phyloP scores from a whole-genome alignment of 2,329 filamentous ascomycete species.

The Lomentospora prolificans region DNA sequence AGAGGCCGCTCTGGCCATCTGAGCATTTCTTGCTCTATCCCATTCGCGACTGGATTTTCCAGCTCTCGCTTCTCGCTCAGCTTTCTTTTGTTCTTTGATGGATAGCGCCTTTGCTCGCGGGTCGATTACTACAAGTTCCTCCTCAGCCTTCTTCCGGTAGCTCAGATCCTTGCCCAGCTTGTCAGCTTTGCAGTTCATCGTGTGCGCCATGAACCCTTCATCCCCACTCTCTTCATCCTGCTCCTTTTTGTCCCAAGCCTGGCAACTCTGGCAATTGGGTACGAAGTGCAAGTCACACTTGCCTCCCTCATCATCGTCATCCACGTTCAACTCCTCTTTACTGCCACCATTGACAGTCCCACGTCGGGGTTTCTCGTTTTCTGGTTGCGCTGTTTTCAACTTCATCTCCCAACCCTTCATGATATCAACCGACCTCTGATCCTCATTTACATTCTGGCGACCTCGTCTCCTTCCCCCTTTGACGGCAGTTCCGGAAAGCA shows the following conservation, averaged over 20 bases:
- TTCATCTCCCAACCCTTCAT: slow-evolving; percentile 73
- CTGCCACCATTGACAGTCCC: slow-evolving; percentile 20
- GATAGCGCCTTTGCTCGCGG: slow-evolving; percentile 72
- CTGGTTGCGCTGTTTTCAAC: slow-evolving; percentile 46
- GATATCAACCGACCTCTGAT: slow-evolving; percentile 56
- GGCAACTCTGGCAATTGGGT: slow-evolving; percentile 86
- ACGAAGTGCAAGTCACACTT: slow-evolving; percentile 95
- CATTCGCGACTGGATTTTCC: slow-evolving; percentile 44
- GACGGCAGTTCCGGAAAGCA: slow-evolving; percentile 64
- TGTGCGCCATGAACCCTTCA: slow-evolving; percentile 76
- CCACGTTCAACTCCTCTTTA: slow-evolving; percentile 14
- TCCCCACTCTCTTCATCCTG: slow-evolving; percentile 41
- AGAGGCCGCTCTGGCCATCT: slow-evolving; percentile 42
- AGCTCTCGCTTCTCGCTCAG: slow-evolving; percentile 43
- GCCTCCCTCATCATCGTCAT: slow-evolving; percentile 54
- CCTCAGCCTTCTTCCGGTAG: slow-evolving; percentile 84
- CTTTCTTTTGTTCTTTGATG: slow-evolving; percentile 54
- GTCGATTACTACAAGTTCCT: slow-evolving; percentile 88
- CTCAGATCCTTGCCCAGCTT: slow-evolving; percentile 83
- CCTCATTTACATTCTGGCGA: slow-evolving; percentile 42
- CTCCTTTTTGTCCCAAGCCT: slow-evolving; percentile 61
- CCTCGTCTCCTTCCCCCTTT: slow-evolving; percentile 60
- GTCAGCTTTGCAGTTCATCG: slow-evolving; percentile 79
- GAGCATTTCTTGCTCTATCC: slow-evolving; percentile 47
- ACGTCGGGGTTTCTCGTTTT: slow-evolving; percentile 22